Evolutionary conservation across 306 rosid genomes (phyloP).

Genomic region (Glycine soja): DNA sequence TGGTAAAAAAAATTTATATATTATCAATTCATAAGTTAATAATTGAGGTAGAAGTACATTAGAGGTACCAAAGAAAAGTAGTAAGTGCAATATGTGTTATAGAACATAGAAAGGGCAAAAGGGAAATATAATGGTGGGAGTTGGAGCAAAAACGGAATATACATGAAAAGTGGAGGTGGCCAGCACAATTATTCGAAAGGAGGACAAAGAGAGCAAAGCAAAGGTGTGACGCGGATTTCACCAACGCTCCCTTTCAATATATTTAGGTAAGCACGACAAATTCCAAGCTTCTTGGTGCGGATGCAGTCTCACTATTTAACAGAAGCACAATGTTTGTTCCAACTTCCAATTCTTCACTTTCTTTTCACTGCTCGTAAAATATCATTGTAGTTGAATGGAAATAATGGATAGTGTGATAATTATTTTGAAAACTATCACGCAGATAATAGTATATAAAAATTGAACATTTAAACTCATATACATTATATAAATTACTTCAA

Average conservation of each 20-base stretch:
- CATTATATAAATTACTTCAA: too few species aligned
- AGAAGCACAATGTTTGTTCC: not conserved
- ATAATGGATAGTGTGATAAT: too few species aligned
- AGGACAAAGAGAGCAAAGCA: slow-evolving; percentile 26
- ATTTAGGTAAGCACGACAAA: slow-evolving; percentile 48
- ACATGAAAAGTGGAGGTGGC: slow-evolving; percentile 23
- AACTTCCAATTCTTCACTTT: not conserved
- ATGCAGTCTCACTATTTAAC: slow-evolving; percentile 30
- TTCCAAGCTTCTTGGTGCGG: slow-evolving; percentile 75
- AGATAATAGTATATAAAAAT: too few species aligned
- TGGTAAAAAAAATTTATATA: not conserved
- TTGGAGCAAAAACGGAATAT: slow-evolving; percentile 15
- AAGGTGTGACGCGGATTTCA: slow-evolving; percentile 69
- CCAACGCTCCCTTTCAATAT: slow-evolving; percentile 50
- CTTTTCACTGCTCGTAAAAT: not conserved
- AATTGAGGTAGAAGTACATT: not conserved
- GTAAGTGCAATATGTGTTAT: not conserved
- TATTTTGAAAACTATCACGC: too few species aligned
- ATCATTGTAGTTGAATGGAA: too few species aligned
- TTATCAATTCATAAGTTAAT: not conserved
- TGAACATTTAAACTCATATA: too few species aligned
- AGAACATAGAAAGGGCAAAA: not conserved
- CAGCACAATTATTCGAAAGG: slow-evolving; percentile 49
- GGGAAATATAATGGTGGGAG: slow-evolving; percentile 5
- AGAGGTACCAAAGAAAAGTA: not conserved